Conservation (phyloP, 116 monocot genomes). For the Phalaenopsis hybrid region DNA sequence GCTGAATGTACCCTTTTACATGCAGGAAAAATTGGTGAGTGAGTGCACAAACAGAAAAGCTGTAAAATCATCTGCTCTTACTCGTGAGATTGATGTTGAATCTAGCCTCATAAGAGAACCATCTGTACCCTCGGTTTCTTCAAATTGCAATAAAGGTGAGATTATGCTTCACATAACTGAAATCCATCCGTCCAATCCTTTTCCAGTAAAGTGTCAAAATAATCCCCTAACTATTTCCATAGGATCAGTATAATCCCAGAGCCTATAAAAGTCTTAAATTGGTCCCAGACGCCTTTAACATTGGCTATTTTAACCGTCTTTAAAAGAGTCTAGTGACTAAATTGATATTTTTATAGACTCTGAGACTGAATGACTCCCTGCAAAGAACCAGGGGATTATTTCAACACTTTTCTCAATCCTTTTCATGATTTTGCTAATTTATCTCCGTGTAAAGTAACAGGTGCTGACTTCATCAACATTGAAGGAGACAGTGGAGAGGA, state of each 20-base stretch:
- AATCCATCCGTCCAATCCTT: background rate
- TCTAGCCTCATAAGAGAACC: slow-evolving; percentile 1
- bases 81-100: background rate
- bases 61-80: background rate
- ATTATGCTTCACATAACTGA: background rate
- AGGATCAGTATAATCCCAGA: too few species aligned
- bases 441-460: background rate
- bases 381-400: too few species aligned
- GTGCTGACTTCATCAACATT: background rate
- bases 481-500: background rate
- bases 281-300: too few species aligned
- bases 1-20: background rate
- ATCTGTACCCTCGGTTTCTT: slow-evolving; percentile 2
- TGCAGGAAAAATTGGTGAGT: slow-evolving; percentile 3
- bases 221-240: too few species aligned
- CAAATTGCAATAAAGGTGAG: slow-evolving; percentile 4
- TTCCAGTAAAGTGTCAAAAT: too few species aligned
- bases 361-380: too few species aligned
- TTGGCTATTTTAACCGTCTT: too few species aligned
- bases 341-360: too few species aligned
- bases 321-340: too few species aligned
- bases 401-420: background rate
- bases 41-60: background rate
- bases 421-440: slow-evolving; percentile 5
- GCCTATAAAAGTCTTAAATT: too few species aligned